A percentile compares a stretch with the other conserved stretches of the same genome.
Conservation (phyloP, 148 eudicot genomes). For the Fallopia convolvulus region DNA sequence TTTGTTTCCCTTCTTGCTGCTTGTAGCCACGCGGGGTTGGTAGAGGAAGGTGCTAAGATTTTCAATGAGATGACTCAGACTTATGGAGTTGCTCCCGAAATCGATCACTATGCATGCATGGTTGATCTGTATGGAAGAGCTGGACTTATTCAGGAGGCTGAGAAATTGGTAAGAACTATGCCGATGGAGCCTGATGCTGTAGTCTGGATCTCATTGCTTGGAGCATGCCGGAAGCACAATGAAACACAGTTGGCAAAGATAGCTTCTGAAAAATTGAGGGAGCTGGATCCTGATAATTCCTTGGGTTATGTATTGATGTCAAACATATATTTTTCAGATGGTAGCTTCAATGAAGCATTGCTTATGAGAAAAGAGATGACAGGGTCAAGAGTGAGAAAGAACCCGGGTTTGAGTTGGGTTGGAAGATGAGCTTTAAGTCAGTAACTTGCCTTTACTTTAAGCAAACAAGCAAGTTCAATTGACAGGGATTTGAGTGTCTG, state of each 20-base stretch:
- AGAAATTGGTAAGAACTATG: conserved; percentile 32
- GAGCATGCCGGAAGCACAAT: conserved; percentile 44
- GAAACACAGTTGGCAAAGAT: conserved; percentile 28
- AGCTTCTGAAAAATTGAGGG: conserved; percentile 32
- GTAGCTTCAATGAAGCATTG: conserved; percentile 34
- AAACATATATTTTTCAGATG: conserved; percentile 31
- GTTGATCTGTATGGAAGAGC: conserved; percentile 50
- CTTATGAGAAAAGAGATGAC: conserved; percentile 36
- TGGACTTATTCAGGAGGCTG: conserved; percentile 35
- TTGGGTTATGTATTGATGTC: conserved; percentile 44
- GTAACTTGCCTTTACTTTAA: not conserved
- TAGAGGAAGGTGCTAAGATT: conserved; percentile 35
- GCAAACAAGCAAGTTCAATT: not conserved
- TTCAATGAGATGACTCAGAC: conserved; percentile 29
- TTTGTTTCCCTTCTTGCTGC: conserved; percentile 52
- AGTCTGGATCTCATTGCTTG: conserved; percentile 50
- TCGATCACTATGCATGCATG: conserved; percentile 53
- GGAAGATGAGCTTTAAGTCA: conserved; percentile 20
- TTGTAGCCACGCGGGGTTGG: conserved; percentile 56
- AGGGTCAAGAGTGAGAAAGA: conserved; percentile 32
- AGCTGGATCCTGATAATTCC: conserved; percentile 43
- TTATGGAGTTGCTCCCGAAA: conserved; percentile 36
- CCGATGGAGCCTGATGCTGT: conserved; percentile 52
- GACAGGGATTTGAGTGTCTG: not conserved
- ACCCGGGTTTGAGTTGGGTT: conserved; percentile 52